phyloP scores from a whole-genome alignment of 192 early-diverging fungal genomes.

The Backusella morwellensis region DNA sequence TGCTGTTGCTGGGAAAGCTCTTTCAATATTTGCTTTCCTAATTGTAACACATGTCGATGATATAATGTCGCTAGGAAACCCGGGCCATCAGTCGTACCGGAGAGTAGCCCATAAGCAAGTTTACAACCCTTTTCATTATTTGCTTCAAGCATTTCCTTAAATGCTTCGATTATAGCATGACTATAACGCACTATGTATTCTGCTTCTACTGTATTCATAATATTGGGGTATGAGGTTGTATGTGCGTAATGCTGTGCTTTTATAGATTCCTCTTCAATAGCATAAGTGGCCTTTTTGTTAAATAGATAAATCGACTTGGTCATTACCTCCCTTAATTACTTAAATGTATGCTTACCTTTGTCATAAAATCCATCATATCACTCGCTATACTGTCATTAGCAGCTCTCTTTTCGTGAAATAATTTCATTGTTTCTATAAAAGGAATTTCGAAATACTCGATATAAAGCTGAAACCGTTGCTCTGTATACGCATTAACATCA shows the following conservation, averaged over 20 bases:
- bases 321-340: neutral
- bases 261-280: neutral
- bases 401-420: neutral
- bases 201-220: neutral
- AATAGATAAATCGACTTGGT: neutral
- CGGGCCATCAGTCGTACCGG: neutral
- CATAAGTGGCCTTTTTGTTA: neutral
- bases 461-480: neutral
- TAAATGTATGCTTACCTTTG: neutral
- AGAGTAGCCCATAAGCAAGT: neutral
- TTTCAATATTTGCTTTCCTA: neutral
- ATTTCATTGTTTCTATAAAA: neutral
- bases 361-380: neutral
- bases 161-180: neutral
- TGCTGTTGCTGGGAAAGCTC: neutral
- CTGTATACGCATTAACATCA: neutral
- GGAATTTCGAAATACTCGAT: neutral
- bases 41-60: neutral
- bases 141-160: neutral
- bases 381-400: neutral
- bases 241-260: neutral
- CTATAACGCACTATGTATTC: neutral
- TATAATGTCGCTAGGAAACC: neutral
- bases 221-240: neutral
- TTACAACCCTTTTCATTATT: neutral